A percentile compares a stretch with the other conserved stretches of the same genome.
Conservation (phyloP, 2,329 filamentous ascomycete species). For the Cordyceps tenuipes region DNA sequence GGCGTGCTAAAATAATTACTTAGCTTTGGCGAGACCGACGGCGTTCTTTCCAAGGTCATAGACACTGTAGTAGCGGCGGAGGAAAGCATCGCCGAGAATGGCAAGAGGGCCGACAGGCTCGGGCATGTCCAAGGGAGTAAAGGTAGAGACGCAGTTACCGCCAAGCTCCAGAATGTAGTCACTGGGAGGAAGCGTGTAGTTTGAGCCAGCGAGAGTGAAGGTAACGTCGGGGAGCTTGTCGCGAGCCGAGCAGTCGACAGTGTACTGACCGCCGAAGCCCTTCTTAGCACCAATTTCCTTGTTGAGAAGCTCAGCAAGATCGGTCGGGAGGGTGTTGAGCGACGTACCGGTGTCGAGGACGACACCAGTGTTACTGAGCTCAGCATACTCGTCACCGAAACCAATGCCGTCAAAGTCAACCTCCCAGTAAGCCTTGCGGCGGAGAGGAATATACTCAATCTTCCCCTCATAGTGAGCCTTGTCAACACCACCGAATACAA, state of each 20-base stretch:
- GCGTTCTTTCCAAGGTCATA: constrained; percentile 88
- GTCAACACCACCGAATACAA: constrained; percentile 82
- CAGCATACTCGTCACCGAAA: constrained; percentile 75
- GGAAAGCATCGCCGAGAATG: constrained; percentile 84
- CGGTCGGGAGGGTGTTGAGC: constrained; percentile 85
- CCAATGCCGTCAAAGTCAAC: constrained; percentile 90
- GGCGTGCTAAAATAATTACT: constrained; percentile 31
- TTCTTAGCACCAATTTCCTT: constrained; percentile 97
- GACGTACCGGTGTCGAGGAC: constrained; percentile 98
- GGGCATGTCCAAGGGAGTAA: constrained; percentile 94
- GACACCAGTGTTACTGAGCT: constrained; percentile 89
- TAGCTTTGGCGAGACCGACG: constrained; percentile 82
- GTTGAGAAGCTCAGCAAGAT: constrained; percentile 93
- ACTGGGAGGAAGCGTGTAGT: constrained; percentile 80
- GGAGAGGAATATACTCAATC: constrained; percentile 85
- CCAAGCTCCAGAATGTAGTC: constrained; percentile 97
- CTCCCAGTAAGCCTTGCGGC: constrained; percentile 99
- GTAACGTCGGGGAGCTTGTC: constrained; percentile 79
- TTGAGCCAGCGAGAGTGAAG: constrained; percentile 82
- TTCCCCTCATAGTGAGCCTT: constrained; percentile 74
- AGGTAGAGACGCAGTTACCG: constrained; percentile 92
- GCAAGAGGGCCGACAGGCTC: constrained; percentile 83
- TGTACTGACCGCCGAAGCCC: constrained; percentile 94
- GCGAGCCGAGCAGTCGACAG: constrained; percentile 73
- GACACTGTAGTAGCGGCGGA: constrained; percentile 86